A percentile compares a stretch with the other conserved stretches of the same genome.
Evolutionary conservation across 345 rosid genomes (phyloP).

Genomic region (Boechera divaricarpa): DNA sequence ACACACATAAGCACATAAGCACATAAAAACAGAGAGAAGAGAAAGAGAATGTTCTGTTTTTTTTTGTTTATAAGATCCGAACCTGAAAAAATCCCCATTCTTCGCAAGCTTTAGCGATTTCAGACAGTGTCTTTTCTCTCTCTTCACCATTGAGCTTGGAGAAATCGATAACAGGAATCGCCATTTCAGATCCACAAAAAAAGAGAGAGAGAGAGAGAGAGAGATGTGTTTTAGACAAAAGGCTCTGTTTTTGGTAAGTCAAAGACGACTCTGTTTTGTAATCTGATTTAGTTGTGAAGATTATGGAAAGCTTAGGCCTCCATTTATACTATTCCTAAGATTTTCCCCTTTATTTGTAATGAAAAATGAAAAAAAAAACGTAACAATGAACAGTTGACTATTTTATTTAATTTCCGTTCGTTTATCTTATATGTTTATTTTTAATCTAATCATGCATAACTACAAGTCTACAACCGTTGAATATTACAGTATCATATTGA

Average conservation of each 20-base stretch:
- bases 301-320: conserved; percentile 19
- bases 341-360: not conserved
- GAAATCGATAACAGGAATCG: conserved; percentile 90
- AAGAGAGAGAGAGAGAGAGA: conserved; percentile 36
- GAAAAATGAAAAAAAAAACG: conserved; percentile 5
- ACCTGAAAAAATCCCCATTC: conserved; percentile 99
- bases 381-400: not conserved
- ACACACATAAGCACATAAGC: conserved; percentile 2
- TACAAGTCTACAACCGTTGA: conserved; percentile 20
- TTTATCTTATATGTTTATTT: conserved; percentile 6
- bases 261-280: conserved; percentile 37
- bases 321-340: conserved; percentile 35
- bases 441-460: not conserved
- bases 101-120: conserved; percentile 76
- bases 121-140: conserved; percentile 64
- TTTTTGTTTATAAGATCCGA: not conserved
- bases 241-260: conserved; percentile 38
- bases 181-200: conserved; percentile 55
- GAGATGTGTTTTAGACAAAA: conserved; percentile 12
- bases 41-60: not conserved
- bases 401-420: not conserved
- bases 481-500: not conserved
- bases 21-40: conserved; percentile 1
- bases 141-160: conserved; percentile 76
- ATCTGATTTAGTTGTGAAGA: conserved; percentile 37